phyloP scores from a whole-genome alignment of 208 protist genomes.

The Wallacemonas sp. region DNA sequence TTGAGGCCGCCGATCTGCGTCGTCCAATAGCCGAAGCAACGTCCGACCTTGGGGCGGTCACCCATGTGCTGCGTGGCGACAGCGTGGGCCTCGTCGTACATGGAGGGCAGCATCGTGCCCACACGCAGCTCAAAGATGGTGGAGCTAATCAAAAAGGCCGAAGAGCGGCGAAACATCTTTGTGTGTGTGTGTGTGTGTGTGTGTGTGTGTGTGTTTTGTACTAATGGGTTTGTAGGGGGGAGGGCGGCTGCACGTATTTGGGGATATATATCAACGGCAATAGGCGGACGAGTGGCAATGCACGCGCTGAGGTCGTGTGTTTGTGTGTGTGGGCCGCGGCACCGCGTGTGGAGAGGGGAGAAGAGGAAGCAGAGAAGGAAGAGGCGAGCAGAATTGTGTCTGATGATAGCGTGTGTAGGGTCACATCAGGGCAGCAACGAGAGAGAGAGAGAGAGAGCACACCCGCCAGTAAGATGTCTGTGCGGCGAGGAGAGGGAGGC shows the following conservation, averaged over 20 bases:
- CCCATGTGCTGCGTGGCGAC: conserved; percentile 60
- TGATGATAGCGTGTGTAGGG: background rate
- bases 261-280: too few relatives aligned
- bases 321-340: background rate
- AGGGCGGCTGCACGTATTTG: too few relatives aligned
- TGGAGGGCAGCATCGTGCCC: conserved; percentile 45
- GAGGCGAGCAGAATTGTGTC: background rate
- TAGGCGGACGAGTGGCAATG: too few relatives aligned
- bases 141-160: background rate
- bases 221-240: background rate
- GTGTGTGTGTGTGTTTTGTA: background rate
- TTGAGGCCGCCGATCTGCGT: conserved; percentile 74
- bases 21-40: conserved; percentile 71
- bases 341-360: too few relatives aligned
- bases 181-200: conserved; percentile 3
- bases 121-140: conserved; percentile 66
- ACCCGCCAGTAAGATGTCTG: background rate
- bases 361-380: background rate
- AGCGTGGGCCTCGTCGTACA: conserved; percentile 56
- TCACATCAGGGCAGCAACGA: too few relatives aligned
- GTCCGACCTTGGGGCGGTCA: conserved; percentile 32
- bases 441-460: background rate
- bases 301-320: too few relatives aligned
- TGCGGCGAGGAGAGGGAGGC: too few relatives aligned
- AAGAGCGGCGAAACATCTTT: conserved; percentile 41